phyloP scores from a whole-genome alignment of 805 yeast species.

The Saccharomycopsis sp. region DNA sequence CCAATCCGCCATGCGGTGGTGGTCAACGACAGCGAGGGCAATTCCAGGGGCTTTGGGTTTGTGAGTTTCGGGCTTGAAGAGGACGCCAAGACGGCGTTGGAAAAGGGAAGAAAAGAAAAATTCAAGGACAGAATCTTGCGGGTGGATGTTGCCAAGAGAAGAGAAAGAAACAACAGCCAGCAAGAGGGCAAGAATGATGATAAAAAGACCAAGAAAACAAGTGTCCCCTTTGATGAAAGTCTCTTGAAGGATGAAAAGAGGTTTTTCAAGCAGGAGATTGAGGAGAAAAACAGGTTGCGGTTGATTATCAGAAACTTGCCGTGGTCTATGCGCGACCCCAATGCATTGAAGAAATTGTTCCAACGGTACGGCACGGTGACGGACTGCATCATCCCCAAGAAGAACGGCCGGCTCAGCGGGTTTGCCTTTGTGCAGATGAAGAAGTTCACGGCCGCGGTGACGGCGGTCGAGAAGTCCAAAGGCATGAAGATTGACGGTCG shows the following conservation, averaged over 20 bases:
- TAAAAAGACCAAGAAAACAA: background rate
- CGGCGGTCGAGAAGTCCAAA: constrained; percentile 65
- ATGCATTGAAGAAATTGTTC: constrained; percentile 60
- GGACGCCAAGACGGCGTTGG: constrained; percentile 70
- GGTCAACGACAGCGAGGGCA: constrained; percentile 59
- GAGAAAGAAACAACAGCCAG: constrained; percentile 55
- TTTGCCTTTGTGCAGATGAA: constrained; percentile 93
- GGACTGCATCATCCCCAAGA: constrained; percentile 82
- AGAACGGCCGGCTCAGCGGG: constrained; percentile 85
- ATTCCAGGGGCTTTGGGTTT: constrained; percentile 92
- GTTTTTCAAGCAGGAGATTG: constrained; percentile 21
- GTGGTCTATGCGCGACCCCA: constrained; percentile 84
- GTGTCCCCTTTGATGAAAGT: constrained; percentile 6
- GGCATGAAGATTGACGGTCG: constrained; percentile 83
- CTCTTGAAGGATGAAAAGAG: constrained; percentile 14
- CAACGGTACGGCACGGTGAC: constrained; percentile 74
- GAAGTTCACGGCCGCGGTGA: constrained; percentile 64
- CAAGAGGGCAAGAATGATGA: constrained; percentile 15
- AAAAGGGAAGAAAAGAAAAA: constrained; percentile 51
- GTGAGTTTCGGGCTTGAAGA: constrained; percentile 82
- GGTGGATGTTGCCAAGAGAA: constrained; percentile 84
- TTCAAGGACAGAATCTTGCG: constrained; percentile 59
- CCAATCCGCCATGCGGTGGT: constrained; percentile 94
- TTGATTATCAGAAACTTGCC: constrained; percentile 88
- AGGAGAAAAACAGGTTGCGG: constrained; percentile 78